Evolutionary conservation across 1,284 basidiomycete genomes (phyloP), one percentile per base, ranked within the genome.

Genomic region (Ceratobasidium sp.): DNA sequence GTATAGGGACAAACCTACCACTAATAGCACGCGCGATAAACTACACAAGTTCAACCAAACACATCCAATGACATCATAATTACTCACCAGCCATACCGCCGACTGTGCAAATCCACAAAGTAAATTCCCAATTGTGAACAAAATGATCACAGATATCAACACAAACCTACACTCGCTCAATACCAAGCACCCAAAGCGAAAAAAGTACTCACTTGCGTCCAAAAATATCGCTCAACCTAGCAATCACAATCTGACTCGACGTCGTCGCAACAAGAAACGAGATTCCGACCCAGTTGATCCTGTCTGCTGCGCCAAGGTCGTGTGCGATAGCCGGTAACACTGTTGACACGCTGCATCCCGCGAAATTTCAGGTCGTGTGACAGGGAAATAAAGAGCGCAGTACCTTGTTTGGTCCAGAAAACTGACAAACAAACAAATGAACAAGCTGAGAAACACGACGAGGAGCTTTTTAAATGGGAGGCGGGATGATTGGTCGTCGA

Each of bases 261-360:
- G 75, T 77, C 5, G 75, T 77, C 30, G 75, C 75, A 23, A 77
- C 65, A 5, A 77, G 30, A 46, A 77, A 77, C 18, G 75, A 77
- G 27, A 77, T 77, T 67, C 75, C 75, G n/a, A 77, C 75, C 75
- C 75, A 77, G 46, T 77, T 77, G 23, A 77, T 77, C 12, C 75
- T 65, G 23, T 77, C 75, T n/a, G 75, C 75, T 35, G 75, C 75
- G n/a, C 75, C 75, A 20, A 77, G 65, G 35, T 77, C 75, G 35
- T 77, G 75, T 20, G 75, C 64, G 18, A 77, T 77, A 14, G 75
- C 75, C 20, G 75, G 75, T 12, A 77, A 38, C 12, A 77, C 75
- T 12, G 75, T 77, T 14, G 75, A 77, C 14, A 77, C 75, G 41
- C 75, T 77, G 18, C 10, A 41, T 18, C 16, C 8, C 6, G 50